Conservation (phyloP, 805 yeast genomes). For the Cyberlindnera amylophila region DNA sequence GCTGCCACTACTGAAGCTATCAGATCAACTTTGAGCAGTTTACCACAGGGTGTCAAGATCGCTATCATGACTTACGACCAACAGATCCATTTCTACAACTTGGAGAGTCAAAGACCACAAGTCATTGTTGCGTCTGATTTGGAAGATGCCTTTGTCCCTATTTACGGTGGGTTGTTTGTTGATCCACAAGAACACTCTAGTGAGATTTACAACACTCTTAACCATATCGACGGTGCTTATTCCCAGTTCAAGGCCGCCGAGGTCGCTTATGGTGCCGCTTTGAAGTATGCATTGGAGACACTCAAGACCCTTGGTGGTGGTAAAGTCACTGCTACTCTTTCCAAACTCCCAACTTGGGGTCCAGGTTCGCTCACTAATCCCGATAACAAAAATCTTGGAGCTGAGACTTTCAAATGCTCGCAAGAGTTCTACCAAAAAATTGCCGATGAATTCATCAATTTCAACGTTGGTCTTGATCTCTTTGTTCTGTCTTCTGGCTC, state of each 20-base stretch:
- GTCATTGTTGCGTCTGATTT: conserved; percentile 65
- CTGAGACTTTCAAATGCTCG: conserved; percentile 53
- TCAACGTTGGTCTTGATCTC: conserved; percentile 72
- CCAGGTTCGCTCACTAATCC: conserved; percentile 57
- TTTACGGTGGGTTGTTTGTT: conserved; percentile 71
- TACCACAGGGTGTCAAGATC: conserved; percentile 35
- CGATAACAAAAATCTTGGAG: conserved; percentile 36
- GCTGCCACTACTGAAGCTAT: conserved; percentile 68
- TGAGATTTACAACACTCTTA: conserved; percentile 65
- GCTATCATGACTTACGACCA: conserved; percentile 78
- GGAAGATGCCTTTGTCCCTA: conserved; percentile 79
- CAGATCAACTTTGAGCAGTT: conserved; percentile 41
- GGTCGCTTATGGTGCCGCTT: conserved; percentile 77
- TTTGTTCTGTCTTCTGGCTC: conserved; percentile 62
- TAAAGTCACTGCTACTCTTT: conserved; percentile 64
- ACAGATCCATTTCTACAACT: conserved; percentile 66
- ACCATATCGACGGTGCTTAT: conserved; percentile 47
- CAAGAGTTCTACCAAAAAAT: conserved; percentile 59
- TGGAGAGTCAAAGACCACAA: conserved; percentile 52
- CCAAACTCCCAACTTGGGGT: conserved; percentile 75
- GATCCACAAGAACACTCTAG: conserved; percentile 65
- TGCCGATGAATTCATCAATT: conserved; percentile 49
- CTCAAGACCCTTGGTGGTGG: conserved; percentile 75
- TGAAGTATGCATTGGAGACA: conserved; percentile 62
- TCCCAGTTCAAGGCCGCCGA: conserved; percentile 42